A percentile compares a stretch with the other conserved stretches of the same genome.
phyloP scores from a whole-genome alignment of 371 early-diverging fungal genomes.

The Mortierella sp. region DNA sequence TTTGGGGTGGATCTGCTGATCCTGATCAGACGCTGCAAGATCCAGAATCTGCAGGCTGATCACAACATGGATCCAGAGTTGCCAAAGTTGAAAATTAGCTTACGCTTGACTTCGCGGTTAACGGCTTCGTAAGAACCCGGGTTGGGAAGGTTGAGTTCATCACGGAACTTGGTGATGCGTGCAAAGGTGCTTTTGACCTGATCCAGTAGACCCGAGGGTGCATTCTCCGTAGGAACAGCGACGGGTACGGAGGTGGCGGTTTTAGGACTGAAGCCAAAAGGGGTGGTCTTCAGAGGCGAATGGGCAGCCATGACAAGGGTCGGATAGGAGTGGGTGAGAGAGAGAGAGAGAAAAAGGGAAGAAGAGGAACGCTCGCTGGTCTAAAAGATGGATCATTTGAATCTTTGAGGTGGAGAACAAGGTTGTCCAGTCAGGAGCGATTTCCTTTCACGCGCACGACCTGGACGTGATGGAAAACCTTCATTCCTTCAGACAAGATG shows the following conservation, averaged over 20 bases:
- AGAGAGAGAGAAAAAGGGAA: neutral
- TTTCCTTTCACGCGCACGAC: too few relatives aligned
- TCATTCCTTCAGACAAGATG: neutral
- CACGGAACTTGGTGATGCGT: slow-evolving; percentile 35
- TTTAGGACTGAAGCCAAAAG: slow-evolving; percentile 36
- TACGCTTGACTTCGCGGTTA: slow-evolving; percentile 88
- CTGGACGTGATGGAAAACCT: too few relatives aligned
- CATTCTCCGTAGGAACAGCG: slow-evolving; percentile 14
- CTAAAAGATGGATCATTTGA: too few relatives aligned
- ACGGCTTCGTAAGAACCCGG: slow-evolving; percentile 91
- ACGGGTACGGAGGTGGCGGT: slow-evolving; percentile 14
- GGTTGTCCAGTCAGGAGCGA: too few relatives aligned
- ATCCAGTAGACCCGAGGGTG: slow-evolving; percentile 27
- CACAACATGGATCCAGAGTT: too few relatives aligned
- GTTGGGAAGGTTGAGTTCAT: slow-evolving; percentile 76
- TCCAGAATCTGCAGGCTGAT: too few relatives aligned
- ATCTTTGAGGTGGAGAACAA: too few relatives aligned
- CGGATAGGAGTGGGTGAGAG: neutral
- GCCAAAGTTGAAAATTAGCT: slow-evolving; percentile 6
- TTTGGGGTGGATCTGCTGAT: too few relatives aligned
- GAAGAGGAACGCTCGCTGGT: neutral
- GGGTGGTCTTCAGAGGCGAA: slow-evolving; percentile 39
- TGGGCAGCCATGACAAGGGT: slow-evolving; percentile 17
- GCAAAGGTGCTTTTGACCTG: slow-evolving; percentile 33
- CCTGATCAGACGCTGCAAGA: too few relatives aligned